These are phyloP conservation scores for Sphaerobolus stellatus DNA, from an alignment of 1,284 basidiomycete species.

Conservation along the genomic window DNA sequence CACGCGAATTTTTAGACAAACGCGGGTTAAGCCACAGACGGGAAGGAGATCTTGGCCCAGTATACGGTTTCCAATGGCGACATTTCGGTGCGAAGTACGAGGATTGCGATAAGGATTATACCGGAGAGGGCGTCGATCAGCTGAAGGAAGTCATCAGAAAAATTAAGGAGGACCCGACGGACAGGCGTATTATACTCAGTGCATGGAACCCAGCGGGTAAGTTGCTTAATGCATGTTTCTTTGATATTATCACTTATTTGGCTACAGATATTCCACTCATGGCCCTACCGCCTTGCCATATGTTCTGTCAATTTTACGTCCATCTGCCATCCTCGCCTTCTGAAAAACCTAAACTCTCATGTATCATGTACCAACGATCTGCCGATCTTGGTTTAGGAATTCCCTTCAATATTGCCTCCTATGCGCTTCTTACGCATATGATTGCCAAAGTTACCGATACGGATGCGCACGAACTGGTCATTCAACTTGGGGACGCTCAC, in stretches of 20 bases:
- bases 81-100: constrained; percentile 93
- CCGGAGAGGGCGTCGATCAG: constrained; percentile 92
- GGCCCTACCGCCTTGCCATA: constrained; percentile 98
- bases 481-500: constrained; percentile 95
- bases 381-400: constrained; percentile 96
- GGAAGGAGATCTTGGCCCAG: constrained; percentile 92
- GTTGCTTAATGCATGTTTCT: constrained; percentile 20
- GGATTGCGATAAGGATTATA: constrained; percentile 81
- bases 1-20: constrained; percentile 81
- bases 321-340: constrained; percentile 64
- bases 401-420: constrained; percentile 98
- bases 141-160: constrained; percentile 84
- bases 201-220: constrained; percentile 97
- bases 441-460: constrained; percentile 89
- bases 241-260: neutral
- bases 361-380: constrained; percentile 97
- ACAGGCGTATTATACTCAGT: constrained; percentile 92
- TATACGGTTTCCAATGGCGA: constrained; percentile 99
- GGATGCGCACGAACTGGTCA: constrained; percentile 84
- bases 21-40: constrained; percentile 82
- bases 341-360: constrained; percentile 78
- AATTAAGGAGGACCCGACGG: constrained; percentile 92
- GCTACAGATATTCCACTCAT: constrained; percentile 85
- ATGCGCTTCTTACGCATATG: constrained; percentile 96
- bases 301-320: constrained; percentile 99